Conservation (phyloP, 352 stramenopile genomes). For the Nothophytophthora sp. region DNA sequence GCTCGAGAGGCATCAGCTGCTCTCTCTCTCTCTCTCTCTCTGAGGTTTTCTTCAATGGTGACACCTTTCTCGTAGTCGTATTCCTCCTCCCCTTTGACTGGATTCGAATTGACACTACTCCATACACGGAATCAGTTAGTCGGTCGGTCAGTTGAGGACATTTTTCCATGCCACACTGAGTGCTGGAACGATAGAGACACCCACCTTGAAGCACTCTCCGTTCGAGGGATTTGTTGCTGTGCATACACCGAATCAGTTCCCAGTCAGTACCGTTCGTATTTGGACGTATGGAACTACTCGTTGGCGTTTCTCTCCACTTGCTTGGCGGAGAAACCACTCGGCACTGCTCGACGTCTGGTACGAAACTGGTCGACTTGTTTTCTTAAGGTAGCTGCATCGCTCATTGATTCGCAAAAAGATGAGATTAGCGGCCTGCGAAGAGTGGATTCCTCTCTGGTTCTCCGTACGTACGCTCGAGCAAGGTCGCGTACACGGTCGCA, state of each 20-base stretch:
- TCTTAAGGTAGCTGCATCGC: constrained; percentile 63
- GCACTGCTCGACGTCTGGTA: constrained; percentile 81
- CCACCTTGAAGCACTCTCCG: constrained; percentile 64
- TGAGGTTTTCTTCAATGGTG: no score
- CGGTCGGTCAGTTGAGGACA: neutral
- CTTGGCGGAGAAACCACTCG: constrained; percentile 85
- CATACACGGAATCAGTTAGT: neutral
- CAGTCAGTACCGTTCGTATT: neutral
- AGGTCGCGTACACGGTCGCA: constrained; percentile 93
- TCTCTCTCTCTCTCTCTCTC: no score
- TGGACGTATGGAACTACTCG: neutral
- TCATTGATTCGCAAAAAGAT: constrained; percentile 2
- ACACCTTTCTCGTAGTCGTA: constrained; percentile 88
- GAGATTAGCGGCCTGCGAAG: neutral
- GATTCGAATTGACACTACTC: constrained; percentile 64
- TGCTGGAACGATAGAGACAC: neutral
- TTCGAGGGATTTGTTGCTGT: constrained; percentile 68
- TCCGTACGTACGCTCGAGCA: constrained; percentile 73
- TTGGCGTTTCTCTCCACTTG: constrained; percentile 4
- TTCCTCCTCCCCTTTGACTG: constrained; percentile 54
- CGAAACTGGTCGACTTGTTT: constrained; percentile 59
- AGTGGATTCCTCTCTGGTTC: neutral
- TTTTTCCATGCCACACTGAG: neutral
- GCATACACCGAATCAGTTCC: neutral
- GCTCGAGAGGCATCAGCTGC: no score